Conservation (phyloP, 1,284 basidiomycete genomes). For the Sporisorium graminicola region DNA sequence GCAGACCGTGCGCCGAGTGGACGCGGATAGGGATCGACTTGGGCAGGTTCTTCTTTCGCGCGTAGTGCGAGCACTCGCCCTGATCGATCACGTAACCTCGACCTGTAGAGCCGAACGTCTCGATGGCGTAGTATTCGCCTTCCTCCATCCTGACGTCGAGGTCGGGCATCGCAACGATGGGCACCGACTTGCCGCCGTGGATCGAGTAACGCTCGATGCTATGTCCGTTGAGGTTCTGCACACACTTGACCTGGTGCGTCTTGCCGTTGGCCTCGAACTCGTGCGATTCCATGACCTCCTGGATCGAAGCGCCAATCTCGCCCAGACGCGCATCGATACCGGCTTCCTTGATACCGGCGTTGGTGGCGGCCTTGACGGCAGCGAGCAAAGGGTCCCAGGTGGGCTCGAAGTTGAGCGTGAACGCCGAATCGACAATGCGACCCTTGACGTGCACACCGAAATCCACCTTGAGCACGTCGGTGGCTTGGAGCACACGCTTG, state of each 20-base stretch:
- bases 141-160: conserved; percentile 97
- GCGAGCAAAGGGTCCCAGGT: conserved; percentile 89
- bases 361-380: conserved; percentile 92
- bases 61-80: conserved; percentile 93
- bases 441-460: conserved; percentile 97
- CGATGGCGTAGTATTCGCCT: conserved; percentile 98
- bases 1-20: conserved; percentile 84
- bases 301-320: conserved; percentile 90
- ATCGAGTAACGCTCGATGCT: conserved; percentile 67
- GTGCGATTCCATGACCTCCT: conserved; percentile 99
- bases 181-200: conserved; percentile 80
- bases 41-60: conserved; percentile 76
- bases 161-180: conserved; percentile 83
- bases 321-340: conserved; percentile 96
- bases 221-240: conserved; percentile 69
- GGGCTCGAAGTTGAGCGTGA: conserved; percentile 89
- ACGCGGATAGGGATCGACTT: conserved; percentile 74
- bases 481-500: conserved; percentile 83
- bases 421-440: conserved; percentile 93
- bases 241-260: conserved; percentile 75
- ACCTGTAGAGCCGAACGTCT: conserved; percentile 98
- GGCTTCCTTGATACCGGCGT: conserved; percentile 81
- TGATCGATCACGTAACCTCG: conserved; percentile 87
- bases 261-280: conserved; percentile 93
- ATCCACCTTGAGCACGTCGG: conserved; percentile 96